These are phyloP conservation scores for Mycena olivaceomarginata DNA, from an alignment of 768 basidiomycete genomes.

Conservation along the genomic window DNA sequence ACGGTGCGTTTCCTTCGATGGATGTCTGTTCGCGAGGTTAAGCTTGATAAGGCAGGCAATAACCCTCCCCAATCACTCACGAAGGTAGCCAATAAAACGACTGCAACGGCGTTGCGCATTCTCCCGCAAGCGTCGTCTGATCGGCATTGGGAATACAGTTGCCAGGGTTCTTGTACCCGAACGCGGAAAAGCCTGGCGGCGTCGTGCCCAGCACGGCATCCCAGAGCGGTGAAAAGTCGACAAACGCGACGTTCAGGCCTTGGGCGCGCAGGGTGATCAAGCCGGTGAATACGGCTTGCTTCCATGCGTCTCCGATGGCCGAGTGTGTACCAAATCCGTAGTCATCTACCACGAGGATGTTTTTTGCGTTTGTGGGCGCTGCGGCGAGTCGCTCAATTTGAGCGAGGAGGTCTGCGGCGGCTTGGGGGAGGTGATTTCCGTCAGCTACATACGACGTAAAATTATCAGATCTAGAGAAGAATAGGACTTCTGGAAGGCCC, in stretches of 20 bases:
- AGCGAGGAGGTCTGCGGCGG: constrained; percentile 63
- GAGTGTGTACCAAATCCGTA: constrained; percentile 68
- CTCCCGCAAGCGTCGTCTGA: constrained; percentile 53
- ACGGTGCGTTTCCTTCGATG: constrained; percentile 67
- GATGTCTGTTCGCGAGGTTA: constrained; percentile 59
- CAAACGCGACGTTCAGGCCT: constrained; percentile 64
- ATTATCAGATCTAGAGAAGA: background rate
- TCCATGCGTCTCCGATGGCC: constrained; percentile 66
- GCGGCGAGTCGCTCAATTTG: constrained; percentile 67
- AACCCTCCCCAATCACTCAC: constrained; percentile 52
- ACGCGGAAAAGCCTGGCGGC: constrained; percentile 65
- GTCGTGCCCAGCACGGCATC: constrained; percentile 64
- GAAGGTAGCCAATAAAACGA: constrained; percentile 73
- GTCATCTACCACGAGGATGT: constrained; percentile 69
- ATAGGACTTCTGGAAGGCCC: constrained; percentile 19
- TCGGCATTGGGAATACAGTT: constrained; percentile 54
- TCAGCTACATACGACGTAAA: constrained; percentile 54
- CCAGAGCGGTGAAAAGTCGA: constrained; percentile 70
- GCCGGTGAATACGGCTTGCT: constrained; percentile 66
- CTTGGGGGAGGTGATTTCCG: constrained; percentile 67
- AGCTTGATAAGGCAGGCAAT: background rate
- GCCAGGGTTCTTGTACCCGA: constrained; percentile 66
- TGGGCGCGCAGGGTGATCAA: constrained; percentile 58
- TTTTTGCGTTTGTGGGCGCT: constrained; percentile 71
- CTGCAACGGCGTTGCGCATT: constrained; percentile 66